Base-by-base conservation (phyloP, 2,329 filamentous ascomycete species). In the Albifimbria verrucaria region DNA sequence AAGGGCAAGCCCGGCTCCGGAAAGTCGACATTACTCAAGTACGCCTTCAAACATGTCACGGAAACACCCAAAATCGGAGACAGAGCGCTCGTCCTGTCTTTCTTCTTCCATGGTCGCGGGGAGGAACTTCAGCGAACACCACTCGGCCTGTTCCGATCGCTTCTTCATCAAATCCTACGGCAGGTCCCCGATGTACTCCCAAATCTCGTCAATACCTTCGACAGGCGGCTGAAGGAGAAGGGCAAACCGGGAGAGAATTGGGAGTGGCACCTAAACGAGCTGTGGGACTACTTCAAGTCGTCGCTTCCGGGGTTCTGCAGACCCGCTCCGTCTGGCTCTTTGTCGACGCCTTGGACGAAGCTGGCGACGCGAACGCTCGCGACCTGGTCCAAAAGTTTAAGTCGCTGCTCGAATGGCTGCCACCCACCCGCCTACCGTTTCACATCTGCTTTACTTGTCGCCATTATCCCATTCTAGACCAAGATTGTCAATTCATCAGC, bases 71-170 rank as follows among this genome's bases (percentile, higher is more conserved):
- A 52, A 24, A 52, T 0, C 6, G 55, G 49, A 20, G 62, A 59
- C 22, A 23, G 47, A 3, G 0, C 24, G 1, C 41, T 65, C 0
- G 59, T 74, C 0, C 52, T 76, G 0, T 76, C 71, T 0, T 81
- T 80, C 60, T 82, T 80, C 62, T 81, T 81, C 65, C 75, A 80
- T 32, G 77, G 77, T 0, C 62, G 76, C 44, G 78, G 78, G 0
- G 65, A 65, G 0, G 6, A 61, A 1, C 59, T 78, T 2, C 77
- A 83, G 45, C 78, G 68, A 50, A 73, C 77, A 0, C 66, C 69
- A 0, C 23, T 64, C 0, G 80, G 81, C 0, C 71, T 84, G 62
- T 82, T 80, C 55, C 70, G 79, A 3, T 78, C 77, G 0, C 51
- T 84, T 0, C 51, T 83, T 0, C 55, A 66, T 2, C 77, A 83